These are phyloP conservation scores for Boletus reticulatus DNA, from an alignment of 768 basidiomycete species.

Conservation along the genomic window DNA sequence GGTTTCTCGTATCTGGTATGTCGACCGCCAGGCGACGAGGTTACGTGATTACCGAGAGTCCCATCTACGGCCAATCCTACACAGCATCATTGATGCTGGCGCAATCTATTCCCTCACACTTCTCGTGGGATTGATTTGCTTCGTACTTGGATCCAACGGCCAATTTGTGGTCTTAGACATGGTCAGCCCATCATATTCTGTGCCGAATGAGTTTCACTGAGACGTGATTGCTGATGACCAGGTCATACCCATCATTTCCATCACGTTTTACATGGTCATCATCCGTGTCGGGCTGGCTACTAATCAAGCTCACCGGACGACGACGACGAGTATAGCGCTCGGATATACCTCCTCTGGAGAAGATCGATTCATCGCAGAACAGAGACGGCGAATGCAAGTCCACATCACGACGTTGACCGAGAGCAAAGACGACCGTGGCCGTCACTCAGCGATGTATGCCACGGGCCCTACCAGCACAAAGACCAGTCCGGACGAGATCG, in stretches of 20 bases:
- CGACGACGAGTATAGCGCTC: background rate
- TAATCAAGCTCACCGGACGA: background rate
- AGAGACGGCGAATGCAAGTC: background rate
- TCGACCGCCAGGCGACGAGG: background rate
- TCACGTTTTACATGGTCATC: background rate
- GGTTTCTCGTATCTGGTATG: background rate
- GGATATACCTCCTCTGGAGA: background rate
- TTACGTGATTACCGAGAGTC: background rate
- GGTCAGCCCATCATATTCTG: background rate
- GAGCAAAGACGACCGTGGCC: background rate
- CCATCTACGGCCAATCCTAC: background rate
- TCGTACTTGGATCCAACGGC: background rate
- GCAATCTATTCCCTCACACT: background rate
- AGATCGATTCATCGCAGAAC: background rate
- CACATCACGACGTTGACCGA: background rate
- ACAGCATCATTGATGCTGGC: background rate
- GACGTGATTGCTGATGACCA: background rate
- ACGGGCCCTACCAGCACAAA: background rate
- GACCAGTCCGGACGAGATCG: background rate
- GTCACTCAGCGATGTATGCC: background rate
- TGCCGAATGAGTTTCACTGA: background rate
- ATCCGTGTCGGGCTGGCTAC: background rate
- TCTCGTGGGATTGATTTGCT: background rate
- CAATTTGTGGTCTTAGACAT: background rate
- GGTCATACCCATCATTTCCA: background rate